Percentiles rank a stretch among this genome's conserved stretches.
Conservation (phyloP, 2,329 filamentous ascomycete species). For the Colletotrichum lindemuthianum region DNA sequence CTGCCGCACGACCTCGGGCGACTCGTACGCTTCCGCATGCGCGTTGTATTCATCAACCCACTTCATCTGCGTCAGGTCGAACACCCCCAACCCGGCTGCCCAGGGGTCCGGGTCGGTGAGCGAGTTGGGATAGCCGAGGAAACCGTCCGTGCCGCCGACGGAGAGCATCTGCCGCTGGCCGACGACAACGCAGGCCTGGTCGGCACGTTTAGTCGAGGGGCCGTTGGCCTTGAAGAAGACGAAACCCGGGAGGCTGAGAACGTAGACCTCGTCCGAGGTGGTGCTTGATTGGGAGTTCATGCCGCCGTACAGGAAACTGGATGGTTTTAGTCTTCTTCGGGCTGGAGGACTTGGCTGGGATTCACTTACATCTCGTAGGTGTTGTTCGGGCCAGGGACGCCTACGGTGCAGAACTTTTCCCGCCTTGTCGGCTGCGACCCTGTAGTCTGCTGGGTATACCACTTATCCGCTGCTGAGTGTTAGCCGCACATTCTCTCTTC, state of each 20-base stretch:
- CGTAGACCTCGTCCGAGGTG: constrained; percentile 44
- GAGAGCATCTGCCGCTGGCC: constrained; percentile 52
- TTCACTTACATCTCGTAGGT: constrained; percentile 49
- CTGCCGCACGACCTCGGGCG: constrained; percentile 42
- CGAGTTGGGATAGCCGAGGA: constrained; percentile 37
- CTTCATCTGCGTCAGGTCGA: constrained; percentile 49
- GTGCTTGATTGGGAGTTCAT: constrained; percentile 35
- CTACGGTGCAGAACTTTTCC: constrained; percentile 47
- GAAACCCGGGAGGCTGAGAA: constrained; percentile 52
- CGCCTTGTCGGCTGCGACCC: constrained; percentile 43
- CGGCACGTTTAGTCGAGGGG: constrained; percentile 40
- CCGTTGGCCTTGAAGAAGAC: constrained; percentile 45
- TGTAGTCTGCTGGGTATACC: constrained; percentile 47
- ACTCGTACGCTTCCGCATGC: constrained; percentile 46
- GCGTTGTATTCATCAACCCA: constrained; percentile 49
- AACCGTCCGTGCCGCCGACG: constrained; percentile 47
- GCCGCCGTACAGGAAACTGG: constrained; percentile 51
- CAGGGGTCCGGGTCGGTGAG: constrained; percentile 46
- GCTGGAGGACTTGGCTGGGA: not conserved
- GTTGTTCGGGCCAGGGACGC: constrained; percentile 43
- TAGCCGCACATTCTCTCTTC: not conserved
- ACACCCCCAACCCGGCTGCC: constrained; percentile 50
- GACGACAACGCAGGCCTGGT: constrained; percentile 48
- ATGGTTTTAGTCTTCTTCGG: constrained; percentile 6
- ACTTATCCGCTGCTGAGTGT: constrained; percentile 34